Conservation (phyloP, 768 basidiomycete genomes). For the Calocybe gangraenosa region DNA sequence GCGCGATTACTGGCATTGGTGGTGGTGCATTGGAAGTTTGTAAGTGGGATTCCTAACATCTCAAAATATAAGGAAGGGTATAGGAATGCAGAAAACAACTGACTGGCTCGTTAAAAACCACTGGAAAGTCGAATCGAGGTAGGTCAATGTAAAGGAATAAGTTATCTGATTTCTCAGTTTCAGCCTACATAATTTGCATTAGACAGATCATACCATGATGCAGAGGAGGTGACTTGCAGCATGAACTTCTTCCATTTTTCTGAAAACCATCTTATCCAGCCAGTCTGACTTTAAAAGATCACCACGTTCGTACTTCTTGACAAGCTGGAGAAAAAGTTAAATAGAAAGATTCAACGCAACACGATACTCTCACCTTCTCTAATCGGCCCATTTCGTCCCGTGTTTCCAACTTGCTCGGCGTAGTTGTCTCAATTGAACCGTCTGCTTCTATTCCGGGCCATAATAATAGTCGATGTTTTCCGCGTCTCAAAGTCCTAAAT, state of each 20-base stretch:
- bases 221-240: conserved; percentile 52
- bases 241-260: conserved; percentile 94
- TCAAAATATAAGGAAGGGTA: background rate
- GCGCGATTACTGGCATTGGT: conserved; percentile 36
- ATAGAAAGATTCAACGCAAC: background rate
- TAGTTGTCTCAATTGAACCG: conserved; percentile 73
- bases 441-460: conserved; percentile 88
- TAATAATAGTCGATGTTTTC: conserved; percentile 83
- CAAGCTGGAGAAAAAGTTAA: conserved; percentile 44
- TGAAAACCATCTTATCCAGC: conserved; percentile 90
- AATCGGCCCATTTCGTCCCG: conserved; percentile 94
- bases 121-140: conserved; percentile 95
- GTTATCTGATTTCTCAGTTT: conserved; percentile 88
- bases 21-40: conserved; percentile 35
- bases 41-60: conserved; percentile 35
- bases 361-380: conserved; percentile 61
- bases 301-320: conserved; percentile 95
- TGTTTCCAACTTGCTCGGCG: conserved; percentile 79
- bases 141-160: conserved; percentile 96
- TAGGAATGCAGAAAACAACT: conserved; percentile 19
- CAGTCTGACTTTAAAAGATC: conserved; percentile 94
- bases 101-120: conserved; percentile 90
- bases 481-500: conserved; percentile 75
- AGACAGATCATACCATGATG: background rate
- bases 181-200: conserved; percentile 49